These are phyloP conservation scores for Phytophthora ohioensis DNA, from an alignment of 352 stramenopile species.

Conservation along the genomic window DNA sequence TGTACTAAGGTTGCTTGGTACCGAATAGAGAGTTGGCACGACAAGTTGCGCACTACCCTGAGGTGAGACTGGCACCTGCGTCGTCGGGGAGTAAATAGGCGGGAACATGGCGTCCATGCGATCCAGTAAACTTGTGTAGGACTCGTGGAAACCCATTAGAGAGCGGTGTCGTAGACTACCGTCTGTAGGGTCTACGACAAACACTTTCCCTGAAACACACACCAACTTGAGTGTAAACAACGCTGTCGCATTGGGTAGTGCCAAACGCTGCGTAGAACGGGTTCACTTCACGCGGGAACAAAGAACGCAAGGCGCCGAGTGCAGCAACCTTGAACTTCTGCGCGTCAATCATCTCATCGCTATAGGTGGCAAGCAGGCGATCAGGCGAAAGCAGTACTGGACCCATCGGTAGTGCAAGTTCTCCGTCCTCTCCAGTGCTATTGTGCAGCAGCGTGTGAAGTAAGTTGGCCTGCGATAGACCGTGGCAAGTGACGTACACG, in stretches of 20 bases:
- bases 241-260: constrained; percentile 61
- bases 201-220: constrained; percentile 83
- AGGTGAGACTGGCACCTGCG: constrained; percentile 7
- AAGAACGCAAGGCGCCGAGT: constrained; percentile 62
- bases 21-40: constrained; percentile 18
- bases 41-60: constrained; percentile 8
- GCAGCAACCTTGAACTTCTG: constrained; percentile 76
- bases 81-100: constrained; percentile 59
- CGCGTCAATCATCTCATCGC: constrained; percentile 54
- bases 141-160: constrained; percentile 72
- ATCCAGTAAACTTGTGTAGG: constrained; percentile 66
- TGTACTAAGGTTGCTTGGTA: constrained; percentile 20
- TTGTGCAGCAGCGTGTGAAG: constrained; percentile 54
- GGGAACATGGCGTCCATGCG: constrained; percentile 84
- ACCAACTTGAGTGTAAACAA: constrained; percentile 73
- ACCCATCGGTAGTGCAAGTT: constrained; percentile 65
- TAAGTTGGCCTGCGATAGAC: constrained; percentile 61
- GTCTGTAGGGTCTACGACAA: constrained; percentile 66
- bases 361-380: constrained; percentile 53
- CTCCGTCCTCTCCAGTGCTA: constrained; percentile 17
- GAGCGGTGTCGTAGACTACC: constrained; percentile 66
- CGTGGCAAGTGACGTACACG: constrained; percentile 83
- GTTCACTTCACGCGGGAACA: constrained; percentile 83
- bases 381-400: constrained; percentile 79
- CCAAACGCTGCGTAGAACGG: constrained; percentile 89